Conservation (phyloP, 2,329 filamentous ascomycete genomes). For the Aureobasidium namibiae region DNA sequence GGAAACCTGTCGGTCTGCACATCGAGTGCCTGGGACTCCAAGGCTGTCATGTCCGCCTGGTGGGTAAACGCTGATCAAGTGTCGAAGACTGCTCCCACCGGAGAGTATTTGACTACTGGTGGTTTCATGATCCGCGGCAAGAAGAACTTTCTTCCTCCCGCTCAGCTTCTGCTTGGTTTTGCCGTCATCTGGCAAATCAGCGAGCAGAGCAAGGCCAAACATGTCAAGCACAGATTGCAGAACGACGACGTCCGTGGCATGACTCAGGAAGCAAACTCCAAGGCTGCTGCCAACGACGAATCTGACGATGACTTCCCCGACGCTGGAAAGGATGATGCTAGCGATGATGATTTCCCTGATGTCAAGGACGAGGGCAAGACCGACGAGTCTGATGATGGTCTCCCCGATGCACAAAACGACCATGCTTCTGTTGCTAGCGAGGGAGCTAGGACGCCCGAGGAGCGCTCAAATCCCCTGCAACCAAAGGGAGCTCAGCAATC, state of each 20-base stretch:
- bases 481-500: slow-evolving; percentile 13
- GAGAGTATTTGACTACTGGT: slow-evolving; percentile 71
- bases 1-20: slow-evolving; percentile 77
- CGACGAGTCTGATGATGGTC: slow-evolving; percentile 37
- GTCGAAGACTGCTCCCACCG: slow-evolving; percentile 70
- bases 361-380: slow-evolving; percentile 27
- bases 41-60: slow-evolving; percentile 91
- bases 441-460: slow-evolving; percentile 8
- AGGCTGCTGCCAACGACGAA: slow-evolving; percentile 15
- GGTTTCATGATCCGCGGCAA: slow-evolving; percentile 74
- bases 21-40: slow-evolving; percentile 90
- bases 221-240: slow-evolving; percentile 64
- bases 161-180: slow-evolving; percentile 79
- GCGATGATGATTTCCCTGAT: slow-evolving; percentile 15
- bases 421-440: slow-evolving; percentile 17
- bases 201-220: slow-evolving; percentile 73
- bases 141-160: slow-evolving; percentile 86
- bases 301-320: slow-evolving; percentile 19
- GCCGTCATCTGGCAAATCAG: slow-evolving; percentile 82
- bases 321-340: slow-evolving; percentile 23
- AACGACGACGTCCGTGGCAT: slow-evolving; percentile 24
- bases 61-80: slow-evolving; percentile 91
- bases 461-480: slow-evolving; percentile 16
- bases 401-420: slow-evolving; percentile 28
- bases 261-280: slow-evolving; percentile 14